phyloP scores from a whole-genome alignment of 1,139 yeast genomes.

The Geotrichum citri-aurantii region DNA sequence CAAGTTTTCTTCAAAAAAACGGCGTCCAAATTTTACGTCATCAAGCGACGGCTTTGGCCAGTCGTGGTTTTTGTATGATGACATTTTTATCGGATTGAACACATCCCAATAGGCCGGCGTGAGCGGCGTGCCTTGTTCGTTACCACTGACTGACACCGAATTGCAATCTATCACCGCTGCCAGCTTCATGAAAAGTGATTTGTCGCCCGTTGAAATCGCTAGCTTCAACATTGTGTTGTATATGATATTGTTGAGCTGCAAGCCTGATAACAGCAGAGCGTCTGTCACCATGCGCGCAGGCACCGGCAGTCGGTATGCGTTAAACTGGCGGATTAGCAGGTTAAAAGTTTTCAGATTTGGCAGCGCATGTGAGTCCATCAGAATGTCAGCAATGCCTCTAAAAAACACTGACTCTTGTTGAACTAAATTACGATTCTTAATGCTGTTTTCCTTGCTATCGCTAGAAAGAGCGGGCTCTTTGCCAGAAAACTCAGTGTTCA shows the following conservation, averaged over 20 bases:
- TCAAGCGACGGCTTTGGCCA: conserved; percentile 8
- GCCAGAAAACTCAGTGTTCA: not conserved
- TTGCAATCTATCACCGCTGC: conserved; percentile 20
- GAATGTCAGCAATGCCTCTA: conserved; percentile 17
- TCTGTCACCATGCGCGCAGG: conserved; percentile 29
- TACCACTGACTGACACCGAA: conserved; percentile 12
- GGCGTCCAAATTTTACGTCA: conserved; percentile 15
- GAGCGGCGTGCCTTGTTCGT: conserved; percentile 14
- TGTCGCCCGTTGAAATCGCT: conserved; percentile 22
- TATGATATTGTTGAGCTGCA: conserved; percentile 23
- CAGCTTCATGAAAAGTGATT: conserved; percentile 20
- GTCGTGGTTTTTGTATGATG: conserved; percentile 10
- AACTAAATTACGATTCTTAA: not conserved
- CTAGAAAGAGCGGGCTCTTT: not conserved
- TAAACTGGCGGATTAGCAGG: conserved; percentile 24
- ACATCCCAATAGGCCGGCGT: conserved; percentile 10
- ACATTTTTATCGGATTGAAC: conserved; percentile 16
- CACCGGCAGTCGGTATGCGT: conserved; percentile 21
- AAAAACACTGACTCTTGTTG: conserved; percentile 4
- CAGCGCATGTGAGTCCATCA: conserved; percentile 22
- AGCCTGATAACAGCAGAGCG: conserved; percentile 23
- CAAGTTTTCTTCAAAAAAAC: conserved; percentile 14
- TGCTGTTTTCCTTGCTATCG: not conserved
- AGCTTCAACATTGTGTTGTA: conserved; percentile 22
- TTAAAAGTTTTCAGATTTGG: conserved; percentile 27